Conservation (phyloP, 148 eudicot genomes). For the Rhododendron ferrugineum region DNA sequence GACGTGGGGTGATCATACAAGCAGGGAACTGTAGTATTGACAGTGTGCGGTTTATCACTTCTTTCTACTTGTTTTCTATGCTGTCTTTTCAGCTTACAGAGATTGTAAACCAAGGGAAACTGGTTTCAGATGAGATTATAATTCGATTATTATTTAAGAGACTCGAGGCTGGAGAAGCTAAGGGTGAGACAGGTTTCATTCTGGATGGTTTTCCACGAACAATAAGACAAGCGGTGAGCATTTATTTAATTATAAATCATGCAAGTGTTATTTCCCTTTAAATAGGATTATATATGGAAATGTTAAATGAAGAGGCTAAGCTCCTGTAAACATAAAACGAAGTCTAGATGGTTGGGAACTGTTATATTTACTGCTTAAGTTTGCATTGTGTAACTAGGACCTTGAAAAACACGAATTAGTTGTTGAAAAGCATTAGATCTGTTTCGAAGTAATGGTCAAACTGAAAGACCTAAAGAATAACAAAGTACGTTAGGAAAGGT, state of each 20-base stretch:
- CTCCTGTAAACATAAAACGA: neutral
- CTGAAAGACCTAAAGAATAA: neutral
- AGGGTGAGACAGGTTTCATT: conserved; percentile 93
- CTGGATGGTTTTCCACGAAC: conserved; percentile 99
- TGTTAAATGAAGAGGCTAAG: neutral
- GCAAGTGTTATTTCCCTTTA: neutral
- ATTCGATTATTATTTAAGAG: conserved; percentile 79
- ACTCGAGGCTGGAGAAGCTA: conserved; percentile 82
- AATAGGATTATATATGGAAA: neutral
- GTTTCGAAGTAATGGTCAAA: neutral
- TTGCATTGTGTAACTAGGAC: neutral
- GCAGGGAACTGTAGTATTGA: neutral
- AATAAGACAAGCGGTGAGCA: conserved; percentile 91
- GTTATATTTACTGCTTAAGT: neutral
- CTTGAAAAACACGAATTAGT: neutral
- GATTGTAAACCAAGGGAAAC: conserved; percentile 88
- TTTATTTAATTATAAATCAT: neutral
- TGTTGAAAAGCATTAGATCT: neutral
- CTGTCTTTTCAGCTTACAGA: conserved; percentile 68
- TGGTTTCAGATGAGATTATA: conserved; percentile 94
- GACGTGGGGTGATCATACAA: neutral
- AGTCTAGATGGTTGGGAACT: neutral
- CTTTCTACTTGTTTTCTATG: neutral
- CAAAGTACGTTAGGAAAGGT: neutral
- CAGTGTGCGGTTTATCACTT: neutral